Evolutionary conservation across 345 rosid genomes (phyloP), one percentile per base, ranked within the genome.

Genomic region (Boechera retrofracta): DNA sequence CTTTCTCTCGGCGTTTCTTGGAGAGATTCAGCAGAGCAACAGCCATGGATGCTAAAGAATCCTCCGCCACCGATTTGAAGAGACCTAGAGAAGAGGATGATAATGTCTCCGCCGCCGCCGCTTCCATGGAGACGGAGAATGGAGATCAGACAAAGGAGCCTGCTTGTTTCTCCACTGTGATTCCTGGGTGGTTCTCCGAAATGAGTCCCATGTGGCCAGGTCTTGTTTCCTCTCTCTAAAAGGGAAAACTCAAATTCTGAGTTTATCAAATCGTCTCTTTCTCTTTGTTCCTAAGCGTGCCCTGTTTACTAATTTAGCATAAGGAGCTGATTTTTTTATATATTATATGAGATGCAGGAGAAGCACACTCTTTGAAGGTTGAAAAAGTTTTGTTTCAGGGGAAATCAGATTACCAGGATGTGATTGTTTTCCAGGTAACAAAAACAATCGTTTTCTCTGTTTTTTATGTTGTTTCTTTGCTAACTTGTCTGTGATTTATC

Each of bases 191-290:
- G 97, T 91, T 91, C 85, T 91, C 94, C 39, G 97, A 91, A 81
- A 88, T 89, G 77, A 91, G 91, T 82, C 86, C 94, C 75, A 86
- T 91, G 94, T 91, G 97, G 97, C 97, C 97, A 77, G 97, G 97
- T 91, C 59, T 62, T 13, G 28, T 59, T 9, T 7, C 1, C 6
- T 39, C 2, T 45, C 0, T 5, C 2, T 47, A 2, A 2, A 48
- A 7, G 7, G 6, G 18, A 7, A 16, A 16, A 18, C 3, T 7
- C 10, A 51, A 3, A 21, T 8, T 51, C 60, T 55, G 15, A 13
- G 36, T 13, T 29, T 24, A 26, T 6, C 21, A 6, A 47, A 47
- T 10, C 10, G 6, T 15, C 4, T 5, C 24, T 21, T 21, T 21
- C 24, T 21, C 1, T 1, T 21, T 1, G 1, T 21, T 21, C 24